Percentiles rank a stretch among this genome's conserved stretches.
Conservation (phyloP, 1,284 basidiomycete genomes). For the Gymnopus androsaceus region DNA sequence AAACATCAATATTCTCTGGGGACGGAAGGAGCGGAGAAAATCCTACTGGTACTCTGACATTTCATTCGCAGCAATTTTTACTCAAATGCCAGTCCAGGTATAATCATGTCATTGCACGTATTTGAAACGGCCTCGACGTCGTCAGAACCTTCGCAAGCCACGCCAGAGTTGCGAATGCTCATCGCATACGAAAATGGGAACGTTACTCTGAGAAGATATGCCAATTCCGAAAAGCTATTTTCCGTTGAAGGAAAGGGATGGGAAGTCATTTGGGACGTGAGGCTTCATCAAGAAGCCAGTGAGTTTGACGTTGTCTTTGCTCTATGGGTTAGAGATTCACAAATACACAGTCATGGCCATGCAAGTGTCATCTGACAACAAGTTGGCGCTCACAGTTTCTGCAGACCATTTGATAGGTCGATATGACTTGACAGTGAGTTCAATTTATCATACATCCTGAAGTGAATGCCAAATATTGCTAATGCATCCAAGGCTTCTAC, state of each 20-base stretch:
- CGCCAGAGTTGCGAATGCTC: slow-evolving; percentile 54
- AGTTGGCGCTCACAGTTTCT: slow-evolving; percentile 76
- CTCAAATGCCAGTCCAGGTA: slow-evolving; percentile 51
- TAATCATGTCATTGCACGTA: slow-evolving; percentile 85
- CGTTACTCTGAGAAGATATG: slow-evolving; percentile 64
- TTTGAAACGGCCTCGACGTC: slow-evolving; percentile 36
- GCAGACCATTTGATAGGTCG: slow-evolving; percentile 80
- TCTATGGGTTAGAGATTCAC: neutral
- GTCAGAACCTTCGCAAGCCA: slow-evolving; percentile 32
- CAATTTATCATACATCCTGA: neutral
- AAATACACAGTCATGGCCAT: slow-evolving; percentile 79
- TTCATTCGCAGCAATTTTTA: neutral
- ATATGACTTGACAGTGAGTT: slow-evolving; percentile 61
- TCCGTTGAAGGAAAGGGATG: slow-evolving; percentile 76
- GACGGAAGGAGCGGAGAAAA: slow-evolving; percentile 49
- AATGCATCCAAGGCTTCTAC: slow-evolving; percentile 11
- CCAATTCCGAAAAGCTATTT: slow-evolving; percentile 36
- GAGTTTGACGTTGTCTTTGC: slow-evolving; percentile 26
- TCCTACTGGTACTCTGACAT: slow-evolving; percentile 35
- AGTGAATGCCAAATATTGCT: neutral
- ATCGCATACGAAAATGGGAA: slow-evolving; percentile 83
- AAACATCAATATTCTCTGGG: slow-evolving; percentile 35
- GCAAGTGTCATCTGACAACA: slow-evolving; percentile 61
- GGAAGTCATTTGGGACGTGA: slow-evolving; percentile 69
- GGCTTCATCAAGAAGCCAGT: slow-evolving; percentile 81